A percentile compares a stretch with the other conserved stretches of the same genome.
Evolutionary conservation across 2,329 filamentous ascomycete species (phyloP).

Genomic region (Penicillium hesseltinei): DNA sequence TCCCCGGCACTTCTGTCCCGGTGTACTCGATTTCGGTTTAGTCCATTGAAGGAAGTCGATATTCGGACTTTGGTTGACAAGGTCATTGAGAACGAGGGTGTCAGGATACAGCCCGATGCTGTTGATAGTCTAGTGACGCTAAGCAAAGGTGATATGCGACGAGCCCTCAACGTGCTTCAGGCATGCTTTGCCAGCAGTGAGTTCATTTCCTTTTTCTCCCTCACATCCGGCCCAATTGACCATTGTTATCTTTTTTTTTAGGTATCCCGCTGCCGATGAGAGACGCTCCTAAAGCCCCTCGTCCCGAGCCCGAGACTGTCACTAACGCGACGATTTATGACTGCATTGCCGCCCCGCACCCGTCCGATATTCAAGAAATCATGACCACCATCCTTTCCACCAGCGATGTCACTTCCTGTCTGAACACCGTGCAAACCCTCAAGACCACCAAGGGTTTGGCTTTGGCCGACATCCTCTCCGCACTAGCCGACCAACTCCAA

Average conservation of each 20-base stretch:
- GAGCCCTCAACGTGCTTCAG: slow-evolving; percentile 91
- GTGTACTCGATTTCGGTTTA: slow-evolving; percentile 94
- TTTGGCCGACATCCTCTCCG: slow-evolving; percentile 87
- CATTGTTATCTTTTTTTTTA: slow-evolving; percentile 30
- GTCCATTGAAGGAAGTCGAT: slow-evolving; percentile 83
- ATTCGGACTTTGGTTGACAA: slow-evolving; percentile 83
- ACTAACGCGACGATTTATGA: slow-evolving; percentile 92
- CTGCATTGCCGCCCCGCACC: slow-evolving; percentile 93
- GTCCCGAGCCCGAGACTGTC: slow-evolving; percentile 74
- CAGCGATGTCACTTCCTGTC: slow-evolving; percentile 82
- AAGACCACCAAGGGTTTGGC: slow-evolving; percentile 85
- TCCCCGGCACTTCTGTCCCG: slow-evolving; percentile 87
- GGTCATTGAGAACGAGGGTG: slow-evolving; percentile 81
- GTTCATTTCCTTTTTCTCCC: slow-evolving; percentile 18
- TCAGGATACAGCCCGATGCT: slow-evolving; percentile 79
- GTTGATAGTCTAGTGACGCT: slow-evolving; percentile 79
- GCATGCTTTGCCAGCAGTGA: slow-evolving; percentile 92
- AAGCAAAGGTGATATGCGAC: slow-evolving; percentile 93
- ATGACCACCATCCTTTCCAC: slow-evolving; percentile 79
- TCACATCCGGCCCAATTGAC: background rate
- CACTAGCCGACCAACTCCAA: slow-evolving; percentile 76
- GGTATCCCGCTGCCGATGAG: slow-evolving; percentile 66
- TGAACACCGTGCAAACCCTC: slow-evolving; percentile 82
- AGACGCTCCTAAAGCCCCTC: slow-evolving; percentile 56
- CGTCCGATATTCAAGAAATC: slow-evolving; percentile 81